Conservation (phyloP, 805 yeast genomes). For the Metschnikowia bowlesiae region DNA sequence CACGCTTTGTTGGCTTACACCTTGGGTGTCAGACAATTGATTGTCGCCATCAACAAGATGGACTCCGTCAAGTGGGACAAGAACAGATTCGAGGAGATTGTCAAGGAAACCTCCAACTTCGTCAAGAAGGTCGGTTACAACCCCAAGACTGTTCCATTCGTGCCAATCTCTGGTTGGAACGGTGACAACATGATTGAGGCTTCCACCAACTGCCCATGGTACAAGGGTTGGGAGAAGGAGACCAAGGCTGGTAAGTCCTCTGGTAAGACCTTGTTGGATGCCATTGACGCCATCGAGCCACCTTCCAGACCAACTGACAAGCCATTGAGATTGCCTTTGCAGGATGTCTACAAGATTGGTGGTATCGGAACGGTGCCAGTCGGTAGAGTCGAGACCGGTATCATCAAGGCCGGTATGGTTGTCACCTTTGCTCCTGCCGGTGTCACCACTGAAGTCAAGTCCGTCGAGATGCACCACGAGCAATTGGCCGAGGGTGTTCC, state of each 20-base stretch:
- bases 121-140: conserved; percentile 83
- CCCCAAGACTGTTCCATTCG: conserved; percentile 79
- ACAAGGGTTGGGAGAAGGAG: conserved; percentile 82
- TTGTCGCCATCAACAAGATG: conserved; percentile 93
- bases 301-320: conserved; percentile 78
- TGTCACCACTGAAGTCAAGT: conserved; percentile 84
- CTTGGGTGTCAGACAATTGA: conserved; percentile 81
- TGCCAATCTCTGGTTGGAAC: conserved; percentile 82
- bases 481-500: conserved; percentile 74
- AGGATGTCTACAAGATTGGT: conserved; percentile 91
- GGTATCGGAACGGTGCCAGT: conserved; percentile 90
- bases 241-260: conserved; percentile 62
- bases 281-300: conserved; percentile 79
- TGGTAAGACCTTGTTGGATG: conserved; percentile 82
- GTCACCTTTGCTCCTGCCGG: conserved; percentile 88
- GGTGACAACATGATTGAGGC: conserved; percentile 92
- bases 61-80: conserved; percentile 88
- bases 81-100: conserved; percentile 72
- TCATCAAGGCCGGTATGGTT: conserved; percentile 87
- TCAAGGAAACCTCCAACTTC: conserved; percentile 73
- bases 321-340: conserved; percentile 86
- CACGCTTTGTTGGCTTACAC: conserved; percentile 80
- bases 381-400: conserved; percentile 93
- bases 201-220: conserved; percentile 79
- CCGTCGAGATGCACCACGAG: conserved; percentile 87